Base-by-base conservation (phyloP, 2,329 filamentous ascomycete genomes). In the Boeremia lycopersici region DNA sequence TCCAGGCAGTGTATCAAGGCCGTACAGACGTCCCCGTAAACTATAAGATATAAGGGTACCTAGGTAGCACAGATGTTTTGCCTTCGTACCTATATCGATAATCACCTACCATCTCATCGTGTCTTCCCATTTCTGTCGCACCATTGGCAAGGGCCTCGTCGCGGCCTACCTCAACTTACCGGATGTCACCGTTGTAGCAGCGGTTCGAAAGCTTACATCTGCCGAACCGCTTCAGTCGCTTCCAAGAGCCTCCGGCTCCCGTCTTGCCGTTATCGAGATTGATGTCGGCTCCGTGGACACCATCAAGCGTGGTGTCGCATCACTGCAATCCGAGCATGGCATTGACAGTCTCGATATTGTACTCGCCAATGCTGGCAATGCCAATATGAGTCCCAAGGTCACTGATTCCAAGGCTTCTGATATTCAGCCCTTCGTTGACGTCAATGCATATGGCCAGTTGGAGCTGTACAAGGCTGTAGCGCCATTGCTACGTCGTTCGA, bases 141-240 rank as follows among this genome's bases (percentile, higher is more conserved):
- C n/a, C 10, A 69, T 76, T 49, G 78, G 77, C 2, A 61, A 70
- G 9, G 70, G 65, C 5, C 60, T 78, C 9, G 59, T 70, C 40
- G 47, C 65, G 33, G 23, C 45, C 2, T 77, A 77, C 58, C 74
- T 81, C 34, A 53, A 60, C 1, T 63, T 71, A 1, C 72, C 77
- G 1, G 63, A 74, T 38, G 74, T 70, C 15, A 77, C 65, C 15
- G 73, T 80, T 35, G 73, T 81, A 12, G 76, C 74, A 17, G 75
- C 73, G 6, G 68, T 77, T 28, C 76, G 77, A 19, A 63, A 73
- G n/a, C 65, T 59, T 4, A 39, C 59, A 0, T 64, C 61, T 30
- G 63, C 67, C 2, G 26, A 64, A 1, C 58, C 65, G 3, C 68
- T 79, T 6, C 44, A 60, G 4, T 38, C 52, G 6, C 45, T 73